Evolutionary conservation across 177 flowering plant genomes (phyloP).

Genomic region (Telopea speciosissima): DNA sequence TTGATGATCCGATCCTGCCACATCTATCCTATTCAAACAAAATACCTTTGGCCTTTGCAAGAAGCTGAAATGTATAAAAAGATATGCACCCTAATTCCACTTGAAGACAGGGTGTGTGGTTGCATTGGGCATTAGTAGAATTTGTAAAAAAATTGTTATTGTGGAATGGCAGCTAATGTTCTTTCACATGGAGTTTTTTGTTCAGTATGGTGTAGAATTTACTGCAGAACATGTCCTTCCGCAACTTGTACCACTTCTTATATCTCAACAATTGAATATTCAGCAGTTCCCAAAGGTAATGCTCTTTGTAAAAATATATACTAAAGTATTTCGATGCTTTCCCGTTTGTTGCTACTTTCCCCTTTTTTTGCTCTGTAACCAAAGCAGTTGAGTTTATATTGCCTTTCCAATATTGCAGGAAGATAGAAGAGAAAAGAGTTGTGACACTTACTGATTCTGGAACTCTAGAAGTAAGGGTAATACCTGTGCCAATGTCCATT

Average conservation of each 20-base stretch:
- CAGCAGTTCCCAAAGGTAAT: constrained; percentile 96
- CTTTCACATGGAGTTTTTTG: constrained; percentile 8
- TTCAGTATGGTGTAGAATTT: constrained; percentile 84
- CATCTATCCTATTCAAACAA: no score
- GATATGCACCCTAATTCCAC: background rate
- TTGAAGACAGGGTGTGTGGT: background rate
- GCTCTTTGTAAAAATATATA: constrained; percentile 81
- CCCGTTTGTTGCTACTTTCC: background rate
- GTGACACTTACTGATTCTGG: constrained; percentile 72
- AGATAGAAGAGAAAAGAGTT: constrained; percentile 87
- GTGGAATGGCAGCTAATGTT: background rate
- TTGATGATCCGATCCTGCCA: no score
- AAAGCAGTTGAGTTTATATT: constrained; percentile 1
- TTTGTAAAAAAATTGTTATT: background rate
- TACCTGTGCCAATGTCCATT: constrained; percentile 34
- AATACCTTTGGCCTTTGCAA: background rate
- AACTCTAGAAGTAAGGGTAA: constrained; percentile 36
- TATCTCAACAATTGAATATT: constrained; percentile 78
- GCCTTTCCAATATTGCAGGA: constrained; percentile 33
- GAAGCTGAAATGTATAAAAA: background rate
- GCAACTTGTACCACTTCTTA: constrained; percentile 70
- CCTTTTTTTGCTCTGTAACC: background rate
- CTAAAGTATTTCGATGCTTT: constrained; percentile 48
- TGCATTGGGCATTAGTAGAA: background rate
- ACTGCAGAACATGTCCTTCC: constrained; percentile 86